Base-by-base conservation (phyloP, 352 stramenopile species). In the Pythium pyrilobum region DNA sequence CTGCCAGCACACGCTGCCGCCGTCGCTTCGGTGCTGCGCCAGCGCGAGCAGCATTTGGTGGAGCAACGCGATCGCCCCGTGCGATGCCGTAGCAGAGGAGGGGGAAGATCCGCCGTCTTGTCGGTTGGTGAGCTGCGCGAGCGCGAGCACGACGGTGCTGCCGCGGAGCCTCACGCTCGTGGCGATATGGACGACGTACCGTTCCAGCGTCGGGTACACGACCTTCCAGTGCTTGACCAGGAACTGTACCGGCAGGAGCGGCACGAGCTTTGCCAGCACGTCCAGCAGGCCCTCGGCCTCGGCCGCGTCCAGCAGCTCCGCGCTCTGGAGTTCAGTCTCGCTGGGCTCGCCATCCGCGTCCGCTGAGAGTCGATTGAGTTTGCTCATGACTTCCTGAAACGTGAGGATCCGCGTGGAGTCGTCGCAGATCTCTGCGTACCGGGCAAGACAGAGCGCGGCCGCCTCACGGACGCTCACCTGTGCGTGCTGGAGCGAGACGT, bases 341-440 rank as follows among this genome's bases (percentile, higher is more conserved):
- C 16, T 52, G 15, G 12, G 24, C 31, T 29, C 33, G 4, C 13
- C 24, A 1, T 12, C n/a, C 1, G 44, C 38, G 12, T 52, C 64
- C 8, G 42, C 45, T n/a, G 71, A 67, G 24, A 86, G 75, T 2
- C 74, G 71, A 54, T 91, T 87, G 3, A 91, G 53, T 40, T 91
- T 91, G 49, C 76, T 91, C 53, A 87, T 75, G 8, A 84, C 68
- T 52, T 88, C 80, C 37, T 91, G 80, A 34, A 88, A 91, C 13
- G 72, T 73, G 11, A 79, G 27, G 1, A 91, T 24, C 3, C 68
- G 66, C 33, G 66, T 84, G 24, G 71, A 59, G 38, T 75, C 58
- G 31, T 87, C 81, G 41, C 73, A 87, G 11, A 91, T 57, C 3
- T 46, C 53, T 12, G 74, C 56, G 27, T 75, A 84, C 25, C 52